Evolutionary conservation across 352 stramenopile genomes (phyloP).

Genomic region (Pythium dissimile): DNA sequence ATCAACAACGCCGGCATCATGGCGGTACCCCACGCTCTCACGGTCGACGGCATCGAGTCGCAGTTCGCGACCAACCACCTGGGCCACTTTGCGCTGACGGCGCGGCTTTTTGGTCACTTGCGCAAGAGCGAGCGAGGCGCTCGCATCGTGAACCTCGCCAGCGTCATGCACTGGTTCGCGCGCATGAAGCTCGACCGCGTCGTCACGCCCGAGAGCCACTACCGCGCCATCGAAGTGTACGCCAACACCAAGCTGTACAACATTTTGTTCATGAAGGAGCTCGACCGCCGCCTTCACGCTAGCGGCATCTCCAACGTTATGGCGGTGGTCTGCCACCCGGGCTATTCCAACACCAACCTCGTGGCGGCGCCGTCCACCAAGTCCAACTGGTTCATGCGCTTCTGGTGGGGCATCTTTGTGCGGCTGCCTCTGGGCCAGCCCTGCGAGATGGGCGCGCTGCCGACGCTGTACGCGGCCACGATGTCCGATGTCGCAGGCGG

Average conservation of each 20-base stretch:
- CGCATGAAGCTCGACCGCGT: conserved; percentile 30
- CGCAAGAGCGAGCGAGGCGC: conserved; percentile 8
- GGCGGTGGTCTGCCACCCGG: conserved; percentile 29
- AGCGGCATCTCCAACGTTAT: conserved; percentile 22
- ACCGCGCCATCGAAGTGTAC: conserved; percentile 24
- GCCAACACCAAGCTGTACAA: conserved; percentile 49
- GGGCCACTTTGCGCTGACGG: conserved; percentile 30
- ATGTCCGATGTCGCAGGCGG: conserved; percentile 15
- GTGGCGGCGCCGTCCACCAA: conserved; percentile 3
- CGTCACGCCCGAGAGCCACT: conserved; percentile 33
- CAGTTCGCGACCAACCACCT: conserved; percentile 18
- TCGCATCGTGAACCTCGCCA: conserved; percentile 33
- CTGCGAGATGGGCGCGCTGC: conserved; percentile 33
- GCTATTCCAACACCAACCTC: conserved; percentile 30
- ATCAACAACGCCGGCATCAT: conserved; percentile 30
- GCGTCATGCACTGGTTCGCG: conserved; percentile 37
- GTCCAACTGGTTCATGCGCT: conserved; percentile 24
- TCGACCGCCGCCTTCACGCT: conserved; percentile 28
- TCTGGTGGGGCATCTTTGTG: conserved; percentile 18
- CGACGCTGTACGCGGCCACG: conserved; percentile 39
- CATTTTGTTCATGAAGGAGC: conserved; percentile 42
- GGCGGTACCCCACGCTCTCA: conserved; percentile 3
- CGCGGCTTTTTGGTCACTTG: conserved; percentile 20
- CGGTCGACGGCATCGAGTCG: conserved; percentile 7
- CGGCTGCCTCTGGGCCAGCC: conserved; percentile 24